Conservation (phyloP, 495 filamentous ascomycete species). For the Entonaema liquescens region DNA sequence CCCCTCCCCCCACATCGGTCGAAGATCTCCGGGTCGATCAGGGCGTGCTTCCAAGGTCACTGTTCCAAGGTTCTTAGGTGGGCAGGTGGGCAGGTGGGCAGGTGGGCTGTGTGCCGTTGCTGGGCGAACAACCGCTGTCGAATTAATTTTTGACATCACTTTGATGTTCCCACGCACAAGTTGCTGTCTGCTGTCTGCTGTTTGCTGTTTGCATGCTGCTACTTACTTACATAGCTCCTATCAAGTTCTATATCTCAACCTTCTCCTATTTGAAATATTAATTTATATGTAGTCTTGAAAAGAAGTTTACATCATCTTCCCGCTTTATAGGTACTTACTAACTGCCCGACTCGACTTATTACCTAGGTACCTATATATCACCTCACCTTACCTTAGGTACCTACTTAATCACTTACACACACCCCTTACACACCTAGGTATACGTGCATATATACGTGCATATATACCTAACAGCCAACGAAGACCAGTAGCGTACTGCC, state of each 20-base stretch:
- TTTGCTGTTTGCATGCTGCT: conserved; percentile 8
- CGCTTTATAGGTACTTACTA: background rate
- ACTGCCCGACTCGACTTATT: conserved; percentile 7
- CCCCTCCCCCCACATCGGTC: conserved; percentile 37
- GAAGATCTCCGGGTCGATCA: conserved; percentile 10
- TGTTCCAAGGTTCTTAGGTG: background rate
- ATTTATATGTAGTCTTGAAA: background rate
- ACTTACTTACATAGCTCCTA: background rate
- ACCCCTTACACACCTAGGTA: conserved; percentile 1
- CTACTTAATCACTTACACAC: conserved; percentile 2
- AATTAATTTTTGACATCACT: conserved; percentile 37
- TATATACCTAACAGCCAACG: background rate
- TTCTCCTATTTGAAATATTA: conserved; percentile 2
- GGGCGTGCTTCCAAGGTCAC: background rate
- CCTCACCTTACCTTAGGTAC: background rate
- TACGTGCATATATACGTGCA: background rate
- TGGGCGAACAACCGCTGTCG: conserved; percentile 42
- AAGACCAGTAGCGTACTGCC: conserved; percentile 33
- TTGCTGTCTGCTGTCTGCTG: too few relatives aligned
- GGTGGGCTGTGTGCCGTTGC: conserved; percentile 32
- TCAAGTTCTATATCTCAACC: background rate
- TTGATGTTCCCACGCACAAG: conserved; percentile 10
- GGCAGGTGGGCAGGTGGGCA: background rate
- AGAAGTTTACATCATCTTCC: background rate
- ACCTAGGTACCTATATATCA: too few relatives aligned